These are phyloP conservation scores for Quercus phellos DNA, from an alignment of 331 rosid genomes.

Conservation along the genomic window DNA sequence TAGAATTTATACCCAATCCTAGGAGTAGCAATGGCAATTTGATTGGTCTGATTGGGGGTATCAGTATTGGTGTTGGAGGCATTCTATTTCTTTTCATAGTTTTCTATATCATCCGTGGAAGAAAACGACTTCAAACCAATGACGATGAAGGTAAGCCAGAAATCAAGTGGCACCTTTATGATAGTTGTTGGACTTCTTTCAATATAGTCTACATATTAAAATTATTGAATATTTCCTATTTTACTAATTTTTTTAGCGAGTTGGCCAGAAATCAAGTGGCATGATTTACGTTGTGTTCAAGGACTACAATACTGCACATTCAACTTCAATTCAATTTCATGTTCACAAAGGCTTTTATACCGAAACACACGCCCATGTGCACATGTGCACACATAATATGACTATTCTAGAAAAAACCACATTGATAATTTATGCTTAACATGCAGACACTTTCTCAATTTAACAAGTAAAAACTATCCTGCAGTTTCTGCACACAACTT, in stretches of 20 bases:
- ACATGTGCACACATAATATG: background rate
- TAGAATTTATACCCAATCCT: slow-evolving; percentile 9
- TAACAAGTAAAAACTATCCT: background rate
- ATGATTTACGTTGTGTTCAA: background rate
- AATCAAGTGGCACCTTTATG: background rate
- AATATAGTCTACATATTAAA: background rate
- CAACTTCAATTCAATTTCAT: background rate
- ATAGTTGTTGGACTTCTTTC: background rate
- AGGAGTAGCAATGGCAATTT: too few species aligned
- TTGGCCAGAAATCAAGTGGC: background rate
- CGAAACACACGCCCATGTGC: background rate
- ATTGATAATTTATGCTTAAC: too few species aligned
- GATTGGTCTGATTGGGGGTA: slow-evolving; percentile 37
- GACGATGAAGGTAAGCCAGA: slow-evolving; percentile 60
- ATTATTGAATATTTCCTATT: background rate
- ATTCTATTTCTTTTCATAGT: slow-evolving; percentile 25
- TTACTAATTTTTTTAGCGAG: background rate
- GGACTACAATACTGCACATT: background rate
- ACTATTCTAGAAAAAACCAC: background rate
- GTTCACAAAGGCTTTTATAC: background rate
- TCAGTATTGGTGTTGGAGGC: slow-evolving; percentile 47
- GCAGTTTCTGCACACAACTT: too few species aligned
- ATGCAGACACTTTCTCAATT: background rate
- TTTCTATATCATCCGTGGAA: slow-evolving; percentile 35
- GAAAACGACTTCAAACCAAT: slow-evolving; percentile 16